These are phyloP conservation scores for Arachnomyces sp. DNA, from an alignment of 2,329 filamentous ascomycete species.

Conservation along the genomic window DNA sequence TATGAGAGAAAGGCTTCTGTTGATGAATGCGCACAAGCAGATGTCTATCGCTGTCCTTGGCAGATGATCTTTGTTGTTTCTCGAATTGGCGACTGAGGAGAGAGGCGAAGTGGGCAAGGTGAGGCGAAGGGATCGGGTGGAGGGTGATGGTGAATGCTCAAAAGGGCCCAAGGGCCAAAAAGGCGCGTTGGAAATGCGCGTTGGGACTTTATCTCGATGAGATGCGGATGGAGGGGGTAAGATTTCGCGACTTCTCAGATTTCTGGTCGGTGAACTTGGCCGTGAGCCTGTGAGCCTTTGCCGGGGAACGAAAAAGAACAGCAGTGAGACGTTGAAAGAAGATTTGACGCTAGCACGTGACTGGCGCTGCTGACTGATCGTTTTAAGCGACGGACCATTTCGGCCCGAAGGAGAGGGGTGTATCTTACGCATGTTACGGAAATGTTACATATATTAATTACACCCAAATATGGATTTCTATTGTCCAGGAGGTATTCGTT, in stretches of 20 bases:
- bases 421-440: no score
- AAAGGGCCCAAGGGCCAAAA: constrained; percentile 16
- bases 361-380: constrained; percentile 18
- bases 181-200: constrained; percentile 26
- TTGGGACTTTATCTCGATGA: constrained; percentile 26
- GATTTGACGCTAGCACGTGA: constrained; percentile 25
- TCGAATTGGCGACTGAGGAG: constrained; percentile 8
- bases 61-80: no score
- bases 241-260: constrained; percentile 25
- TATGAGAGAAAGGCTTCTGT: constrained; percentile 15
- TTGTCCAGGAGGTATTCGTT: no score
- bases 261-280: constrained; percentile 30
- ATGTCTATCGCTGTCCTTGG: background rate
- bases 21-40: constrained; percentile 18
- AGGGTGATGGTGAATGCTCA: constrained; percentile 14
- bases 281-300: constrained; percentile 21
- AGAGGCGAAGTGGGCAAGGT: constrained; percentile 17
- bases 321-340: constrained; percentile 25
- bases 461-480: no score
- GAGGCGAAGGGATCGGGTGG: constrained; percentile 13
- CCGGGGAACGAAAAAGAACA: constrained; percentile 26
- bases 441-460: no score
- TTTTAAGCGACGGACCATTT: no score
- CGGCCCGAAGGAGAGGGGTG: no score
- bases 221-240: constrained; percentile 32